phyloP scores from a whole-genome alignment of 345 rosid genomes.

The Salix suchowensis region DNA sequence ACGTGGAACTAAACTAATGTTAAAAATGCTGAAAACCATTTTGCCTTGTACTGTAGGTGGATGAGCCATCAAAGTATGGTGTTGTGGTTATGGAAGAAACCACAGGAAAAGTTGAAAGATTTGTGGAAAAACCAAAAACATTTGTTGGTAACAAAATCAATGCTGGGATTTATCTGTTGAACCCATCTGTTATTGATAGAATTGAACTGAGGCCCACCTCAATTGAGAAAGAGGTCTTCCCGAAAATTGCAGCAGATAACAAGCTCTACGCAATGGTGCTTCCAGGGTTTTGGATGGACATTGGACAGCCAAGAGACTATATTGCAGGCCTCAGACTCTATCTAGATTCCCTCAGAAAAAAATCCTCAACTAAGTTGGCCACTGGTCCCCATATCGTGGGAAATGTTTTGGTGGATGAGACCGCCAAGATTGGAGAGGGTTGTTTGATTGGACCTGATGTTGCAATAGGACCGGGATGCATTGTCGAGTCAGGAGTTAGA shows the following conservation, averaged over 20 bases:
- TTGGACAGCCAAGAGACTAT: conserved; percentile 97
- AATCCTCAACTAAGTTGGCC: conserved; percentile 55
- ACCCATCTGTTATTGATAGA: conserved; percentile 81
- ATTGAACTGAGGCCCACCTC: conserved; percentile 94
- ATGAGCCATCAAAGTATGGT: conserved; percentile 97
- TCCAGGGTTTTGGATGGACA: conserved; percentile 99
- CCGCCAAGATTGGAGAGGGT: conserved; percentile 88
- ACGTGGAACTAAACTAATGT: not conserved
- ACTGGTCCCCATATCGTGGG: conserved; percentile 67
- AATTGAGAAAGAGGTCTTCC: conserved; percentile 94
- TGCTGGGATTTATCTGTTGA: conserved; percentile 89
- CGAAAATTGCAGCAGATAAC: conserved; percentile 75
- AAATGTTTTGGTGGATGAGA: conserved; percentile 80
- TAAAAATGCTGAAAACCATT: not conserved
- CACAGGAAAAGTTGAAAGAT: conserved; percentile 74
- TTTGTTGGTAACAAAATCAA: conserved; percentile 98
- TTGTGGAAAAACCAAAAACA: conserved; percentile 91
- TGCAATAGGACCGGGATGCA: conserved; percentile 90
- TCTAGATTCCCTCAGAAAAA: conserved; percentile 83
- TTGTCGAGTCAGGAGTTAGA: conserved; percentile 91
- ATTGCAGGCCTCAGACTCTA: conserved; percentile 90
- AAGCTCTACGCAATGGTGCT: conserved; percentile 89
- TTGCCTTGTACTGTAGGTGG: conserved; percentile 46
- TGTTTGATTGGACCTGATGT: conserved; percentile 97
- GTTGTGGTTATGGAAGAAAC: conserved; percentile 92